Evolutionary conservation across 306 rosid species (phyloP).

Genomic region (Vigna angularis): DNA sequence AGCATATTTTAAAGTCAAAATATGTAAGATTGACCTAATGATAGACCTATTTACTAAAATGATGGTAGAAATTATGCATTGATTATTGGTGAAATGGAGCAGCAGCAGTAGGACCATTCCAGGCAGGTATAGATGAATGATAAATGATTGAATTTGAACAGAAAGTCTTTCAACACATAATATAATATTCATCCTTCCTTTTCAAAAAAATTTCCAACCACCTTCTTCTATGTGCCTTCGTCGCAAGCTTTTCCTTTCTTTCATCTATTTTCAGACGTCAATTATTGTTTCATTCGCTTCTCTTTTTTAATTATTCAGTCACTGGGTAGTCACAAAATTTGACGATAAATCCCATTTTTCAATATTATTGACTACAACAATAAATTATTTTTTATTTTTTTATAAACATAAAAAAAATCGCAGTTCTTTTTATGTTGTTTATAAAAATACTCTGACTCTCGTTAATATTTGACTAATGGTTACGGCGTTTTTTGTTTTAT

Average conservation of each 20-base stretch:
- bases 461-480: too few relatives aligned
- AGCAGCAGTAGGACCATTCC: background rate
- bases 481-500: too few relatives aligned
- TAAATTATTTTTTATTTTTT: background rate
- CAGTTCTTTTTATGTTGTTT: too few relatives aligned
- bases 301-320: background rate
- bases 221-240: constrained; percentile 5
- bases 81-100: too few relatives aligned
- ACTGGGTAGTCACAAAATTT: background rate
- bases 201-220: background rate
- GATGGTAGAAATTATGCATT: too few relatives aligned
- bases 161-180: background rate
- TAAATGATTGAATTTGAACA: constrained; percentile 28
- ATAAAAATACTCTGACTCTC: too few relatives aligned
- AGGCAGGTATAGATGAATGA: background rate
- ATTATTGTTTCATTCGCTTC: background rate
- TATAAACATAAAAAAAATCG: too few relatives aligned
- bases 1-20: too few relatives aligned
- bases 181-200: constrained; percentile 7
- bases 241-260: background rate
- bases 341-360: background rate
- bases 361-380: constrained; percentile 1
- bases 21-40: too few relatives aligned
- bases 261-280: background rate
- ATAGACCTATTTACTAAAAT: too few relatives aligned